Evolutionary conservation across 768 basidiomycete genomes (phyloP).

Genomic region (Serendipita sp.): DNA sequence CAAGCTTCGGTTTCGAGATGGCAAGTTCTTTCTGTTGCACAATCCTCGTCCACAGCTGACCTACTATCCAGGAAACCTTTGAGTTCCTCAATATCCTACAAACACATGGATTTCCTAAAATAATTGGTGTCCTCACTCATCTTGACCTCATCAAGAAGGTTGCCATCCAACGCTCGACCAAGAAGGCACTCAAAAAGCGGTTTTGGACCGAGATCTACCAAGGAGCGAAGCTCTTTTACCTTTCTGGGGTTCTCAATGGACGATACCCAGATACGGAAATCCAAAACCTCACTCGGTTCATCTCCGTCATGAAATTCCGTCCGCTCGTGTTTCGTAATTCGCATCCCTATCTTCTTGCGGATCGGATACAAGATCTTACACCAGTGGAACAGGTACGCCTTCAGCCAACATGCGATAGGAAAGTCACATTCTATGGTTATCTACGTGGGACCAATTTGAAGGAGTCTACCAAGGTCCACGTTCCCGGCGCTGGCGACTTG

Average conservation of each 20-base stretch:
- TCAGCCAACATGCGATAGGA: constrained; percentile 86
- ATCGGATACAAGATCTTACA: constrained; percentile 90
- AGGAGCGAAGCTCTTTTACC: constrained; percentile 95
- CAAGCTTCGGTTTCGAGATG: constrained; percentile 98
- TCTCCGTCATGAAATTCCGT: constrained; percentile 96
- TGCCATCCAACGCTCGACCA: constrained; percentile 69
- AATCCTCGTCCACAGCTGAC: not conserved
- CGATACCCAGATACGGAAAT: constrained; percentile 96
- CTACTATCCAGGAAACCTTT: constrained; percentile 68
- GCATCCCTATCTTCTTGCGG: constrained; percentile 89
- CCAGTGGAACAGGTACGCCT: constrained; percentile 66
- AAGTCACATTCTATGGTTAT: constrained; percentile 87
- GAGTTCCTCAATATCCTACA: constrained; percentile 97
- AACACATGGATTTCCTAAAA: constrained; percentile 95
- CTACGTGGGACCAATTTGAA: constrained; percentile 79
- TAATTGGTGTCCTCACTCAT: constrained; percentile 90
- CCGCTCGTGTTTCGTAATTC: constrained; percentile 90
- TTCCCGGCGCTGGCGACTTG: constrained; percentile 90
- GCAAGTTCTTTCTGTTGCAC: constrained; percentile 28
- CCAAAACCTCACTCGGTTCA: constrained; percentile 88
- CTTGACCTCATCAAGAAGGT: constrained; percentile 94
- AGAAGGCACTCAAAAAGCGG: constrained; percentile 89
- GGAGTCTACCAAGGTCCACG: constrained; percentile 64
- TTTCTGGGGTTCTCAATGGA: constrained; percentile 92
- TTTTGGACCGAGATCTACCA: constrained; percentile 99